These are phyloP conservation scores for Rhizopogon roseolus DNA, from an alignment of 768 basidiomycete species.

Conservation along the genomic window DNA sequence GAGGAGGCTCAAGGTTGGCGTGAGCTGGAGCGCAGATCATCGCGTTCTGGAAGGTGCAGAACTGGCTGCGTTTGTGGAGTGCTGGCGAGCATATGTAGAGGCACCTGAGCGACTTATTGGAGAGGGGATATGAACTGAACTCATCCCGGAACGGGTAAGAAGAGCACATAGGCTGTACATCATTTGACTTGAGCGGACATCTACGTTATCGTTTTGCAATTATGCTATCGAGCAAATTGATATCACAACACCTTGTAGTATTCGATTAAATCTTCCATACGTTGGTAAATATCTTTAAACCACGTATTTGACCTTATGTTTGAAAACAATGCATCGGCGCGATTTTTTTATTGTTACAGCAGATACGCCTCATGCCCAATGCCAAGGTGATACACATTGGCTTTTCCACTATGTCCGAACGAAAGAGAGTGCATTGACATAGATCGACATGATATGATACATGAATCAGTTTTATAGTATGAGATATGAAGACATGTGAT, in stretches of 20 bases:
- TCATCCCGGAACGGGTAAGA: background rate
- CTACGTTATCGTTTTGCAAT: background rate
- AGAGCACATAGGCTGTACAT: background rate
- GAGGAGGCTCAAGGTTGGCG: constrained; percentile 51
- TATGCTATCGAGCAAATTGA: background rate
- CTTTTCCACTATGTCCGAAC: background rate
- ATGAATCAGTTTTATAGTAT: background rate
- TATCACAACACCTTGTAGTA: background rate
- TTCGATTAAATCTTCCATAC: background rate
- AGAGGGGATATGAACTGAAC: constrained; percentile 30
- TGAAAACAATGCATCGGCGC: background rate
- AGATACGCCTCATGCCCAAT: background rate
- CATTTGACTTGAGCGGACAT: background rate
- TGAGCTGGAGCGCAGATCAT: constrained; percentile 88
- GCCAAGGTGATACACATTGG: background rate
- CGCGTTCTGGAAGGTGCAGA: constrained; percentile 87
- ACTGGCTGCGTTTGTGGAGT: constrained; percentile 82
- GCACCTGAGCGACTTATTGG: constrained; percentile 64
- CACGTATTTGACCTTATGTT: background rate
- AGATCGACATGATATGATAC: background rate
- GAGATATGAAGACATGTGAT: background rate
- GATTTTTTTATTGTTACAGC: background rate
- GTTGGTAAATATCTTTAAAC: no score
- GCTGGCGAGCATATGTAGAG: constrained; percentile 80
- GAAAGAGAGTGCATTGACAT: background rate